Percentiles rank a stretch among this genome's conserved stretches.
These are phyloP conservation scores for Planoprotostelium fungivorum DNA, from an alignment of 78 protist genomes.

Conservation along the genomic window DNA sequence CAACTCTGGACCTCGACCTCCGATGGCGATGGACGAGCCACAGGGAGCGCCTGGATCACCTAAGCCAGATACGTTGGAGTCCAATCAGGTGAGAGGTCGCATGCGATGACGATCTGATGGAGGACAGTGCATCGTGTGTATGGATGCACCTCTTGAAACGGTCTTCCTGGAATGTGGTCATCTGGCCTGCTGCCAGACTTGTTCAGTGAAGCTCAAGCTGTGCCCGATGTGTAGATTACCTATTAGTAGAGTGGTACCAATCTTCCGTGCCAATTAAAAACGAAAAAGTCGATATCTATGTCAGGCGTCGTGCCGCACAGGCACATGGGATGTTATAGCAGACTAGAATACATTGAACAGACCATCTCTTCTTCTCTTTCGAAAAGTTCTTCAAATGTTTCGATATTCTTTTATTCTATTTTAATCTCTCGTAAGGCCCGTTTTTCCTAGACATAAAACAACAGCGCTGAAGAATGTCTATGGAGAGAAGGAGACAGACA, in stretches of 20 bases:
- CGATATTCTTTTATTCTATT: no score
- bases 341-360: background rate
- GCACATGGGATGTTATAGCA: background rate
- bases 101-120: background rate
- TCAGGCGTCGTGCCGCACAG: background rate
- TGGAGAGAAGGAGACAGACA: no score
- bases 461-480: no score
- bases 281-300: background rate
- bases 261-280: constrained; percentile 4
- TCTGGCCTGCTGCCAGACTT: constrained; percentile 49
- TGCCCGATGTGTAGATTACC: constrained; percentile 49
- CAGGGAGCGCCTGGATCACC: background rate
- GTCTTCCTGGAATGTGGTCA: constrained; percentile 70
- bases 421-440: no score
- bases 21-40: background rate
- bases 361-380: background rate
- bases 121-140: constrained; percentile 39
- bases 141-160: constrained; percentile 45
- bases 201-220: constrained; percentile 33
- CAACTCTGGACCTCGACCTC: background rate
- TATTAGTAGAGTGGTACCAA: constrained; percentile 37
- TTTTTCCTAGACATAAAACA: no score
- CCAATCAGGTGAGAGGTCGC: background rate
- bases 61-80: background rate
- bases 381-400: no score